Conservation (phyloP, 139 green algal genomes). For the Nannochloris sp. region DNA sequence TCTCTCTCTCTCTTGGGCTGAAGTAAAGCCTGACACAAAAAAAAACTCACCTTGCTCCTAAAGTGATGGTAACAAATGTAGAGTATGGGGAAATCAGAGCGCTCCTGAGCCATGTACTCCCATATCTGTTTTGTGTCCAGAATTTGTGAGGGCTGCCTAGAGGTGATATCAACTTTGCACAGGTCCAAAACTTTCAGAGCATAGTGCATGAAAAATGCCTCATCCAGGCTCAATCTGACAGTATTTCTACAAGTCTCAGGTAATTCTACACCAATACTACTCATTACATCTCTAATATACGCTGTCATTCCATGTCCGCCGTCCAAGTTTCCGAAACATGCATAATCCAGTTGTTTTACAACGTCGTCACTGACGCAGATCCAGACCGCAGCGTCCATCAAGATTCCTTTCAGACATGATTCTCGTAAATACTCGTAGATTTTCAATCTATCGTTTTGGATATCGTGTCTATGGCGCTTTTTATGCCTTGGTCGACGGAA, state of each 20-base stretch:
- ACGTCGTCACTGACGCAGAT: slow-evolving; percentile 9
- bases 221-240: slow-evolving; percentile 28
- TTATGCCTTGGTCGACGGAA: slow-evolving; percentile 17
- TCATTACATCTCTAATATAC: slow-evolving; percentile 7
- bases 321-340: slow-evolving; percentile 34
- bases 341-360: slow-evolving; percentile 16
- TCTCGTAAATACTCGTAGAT: slow-evolving; percentile 5
- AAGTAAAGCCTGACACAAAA: neutral
- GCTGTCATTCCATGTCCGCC: slow-evolving; percentile 15
- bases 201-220: slow-evolving; percentile 32
- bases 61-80: slow-evolving; percentile 37
- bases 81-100: slow-evolving; percentile 22
- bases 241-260: neutral
- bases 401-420: slow-evolving; percentile 14
- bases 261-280: neutral
- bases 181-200: slow-evolving; percentile 12
- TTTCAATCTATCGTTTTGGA: slow-evolving; percentile 24
- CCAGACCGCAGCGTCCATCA: slow-evolving; percentile 22
- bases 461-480: slow-evolving; percentile 7
- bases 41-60: slow-evolving; percentile 20
- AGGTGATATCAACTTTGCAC: neutral
- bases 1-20: neutral
- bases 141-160: neutral
- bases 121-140: slow-evolving; percentile 15
- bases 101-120: slow-evolving; percentile 3